Evolutionary conservation across 176 grass and related monocot genomes (phyloP), one percentile per base, ranked within the genome.

Genomic region (Oryza coarctata): DNA sequence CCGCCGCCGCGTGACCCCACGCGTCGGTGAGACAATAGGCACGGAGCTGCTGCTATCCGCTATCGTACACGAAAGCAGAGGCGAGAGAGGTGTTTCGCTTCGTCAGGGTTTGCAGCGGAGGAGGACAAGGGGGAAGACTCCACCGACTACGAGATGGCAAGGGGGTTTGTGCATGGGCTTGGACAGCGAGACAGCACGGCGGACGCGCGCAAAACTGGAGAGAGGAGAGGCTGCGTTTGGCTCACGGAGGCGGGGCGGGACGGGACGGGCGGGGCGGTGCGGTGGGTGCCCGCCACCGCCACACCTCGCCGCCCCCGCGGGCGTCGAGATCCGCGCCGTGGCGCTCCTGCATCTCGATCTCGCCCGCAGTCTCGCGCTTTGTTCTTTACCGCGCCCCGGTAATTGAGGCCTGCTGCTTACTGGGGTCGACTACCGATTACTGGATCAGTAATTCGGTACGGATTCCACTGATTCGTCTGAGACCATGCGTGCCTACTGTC

Each of bases 161-260:
- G 41, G 40, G 9, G 10, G 43, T 13, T 18, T 1, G 57, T 12
- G 49, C 49, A 22, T 1, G 77, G 76, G 82, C 77, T n/a, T n/a
- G 9, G 87, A 72, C 12, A 55, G 87, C 78, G 83, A 86, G 83
- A 82, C 55, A 9, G 83, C 83, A 89, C 87, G 78, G 61, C 50
- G 71, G 82, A 22, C 50, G 17, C 72, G 41, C 22, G 70, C 76
- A 12, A 85, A 17, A 43, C 55, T 70, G 81, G 81, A 11, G 41
- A 33, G 6, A 50, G 17, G 18, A 8, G 87, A 77, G 83, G 69
- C 83, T 74, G 73, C 88, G 88, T 90, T 90, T 78, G 88, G 45
- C 73, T 58, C 83, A 90, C 83, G 88, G 78, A 13, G 83, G 35
- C 23, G 88, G 57, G 52, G n/a, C n/a, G n/a, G n/a, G n/a, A n/a